Percentiles rank a stretch among this genome's conserved stretches.
Conservation (phyloP, 306 rosid genomes). For the Cucumis hystrix region DNA sequence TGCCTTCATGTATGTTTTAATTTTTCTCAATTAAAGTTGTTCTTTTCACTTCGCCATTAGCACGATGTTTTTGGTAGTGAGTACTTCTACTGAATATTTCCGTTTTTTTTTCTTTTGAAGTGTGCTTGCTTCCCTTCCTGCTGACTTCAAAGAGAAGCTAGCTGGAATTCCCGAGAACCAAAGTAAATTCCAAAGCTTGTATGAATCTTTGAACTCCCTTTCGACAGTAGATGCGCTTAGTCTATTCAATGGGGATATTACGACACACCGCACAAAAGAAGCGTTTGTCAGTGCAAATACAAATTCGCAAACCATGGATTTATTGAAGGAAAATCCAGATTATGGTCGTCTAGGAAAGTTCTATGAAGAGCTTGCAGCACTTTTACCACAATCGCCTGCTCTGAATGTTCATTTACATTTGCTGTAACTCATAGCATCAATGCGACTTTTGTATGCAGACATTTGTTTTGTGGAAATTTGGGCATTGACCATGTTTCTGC, state of each 20-base stretch:
- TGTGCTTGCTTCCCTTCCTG: slow-evolving; percentile 60
- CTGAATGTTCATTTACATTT: slow-evolving; percentile 19
- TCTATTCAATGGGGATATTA: slow-evolving; percentile 34
- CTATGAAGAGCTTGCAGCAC: slow-evolving; percentile 32
- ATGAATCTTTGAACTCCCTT: slow-evolving; percentile 47
- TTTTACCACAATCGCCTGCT: slow-evolving; percentile 35
- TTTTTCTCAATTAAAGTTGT: background rate
- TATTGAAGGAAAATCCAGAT: slow-evolving; percentile 19
- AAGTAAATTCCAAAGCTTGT: slow-evolving; percentile 34
- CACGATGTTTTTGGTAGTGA: background rate
- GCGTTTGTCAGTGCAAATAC: slow-evolving; percentile 13
- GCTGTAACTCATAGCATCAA: background rate
- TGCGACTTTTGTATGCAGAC: background rate
- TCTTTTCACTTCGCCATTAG: background rate
- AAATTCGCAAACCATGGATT: slow-evolving; percentile 5
- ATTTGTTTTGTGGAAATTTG: background rate
- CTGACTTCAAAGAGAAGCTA: slow-evolving; percentile 42
- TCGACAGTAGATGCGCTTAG: slow-evolving; percentile 55
- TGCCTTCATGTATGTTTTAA: background rate
- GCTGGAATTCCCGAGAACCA: slow-evolving; percentile 35
- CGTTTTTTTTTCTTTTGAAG: slow-evolving; percentile 28
- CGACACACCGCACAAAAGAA: slow-evolving; percentile 19
- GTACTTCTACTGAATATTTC: background rate
- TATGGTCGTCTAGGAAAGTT: slow-evolving; percentile 20
- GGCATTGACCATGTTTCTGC: background rate